Base-by-base conservation (phyloP, 768 basidiomycete species). In the Termitomyces sp. region DNA sequence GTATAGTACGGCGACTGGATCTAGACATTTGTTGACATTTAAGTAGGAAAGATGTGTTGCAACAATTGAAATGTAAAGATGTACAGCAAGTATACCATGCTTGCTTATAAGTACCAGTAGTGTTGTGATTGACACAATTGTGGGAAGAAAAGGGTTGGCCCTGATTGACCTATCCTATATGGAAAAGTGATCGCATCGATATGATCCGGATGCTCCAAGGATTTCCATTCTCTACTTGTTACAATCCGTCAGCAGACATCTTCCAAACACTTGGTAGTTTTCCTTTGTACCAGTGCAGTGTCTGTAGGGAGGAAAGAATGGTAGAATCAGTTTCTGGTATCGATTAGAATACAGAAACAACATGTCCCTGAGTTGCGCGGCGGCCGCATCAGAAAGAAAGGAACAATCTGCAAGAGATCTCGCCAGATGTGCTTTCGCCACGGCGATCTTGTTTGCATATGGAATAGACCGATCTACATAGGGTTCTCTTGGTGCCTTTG, bases 351-450 rank as follows among this genome's bases (percentile, higher is more conserved):
- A 32, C 42, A 7, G n/a, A 24, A 18, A 12, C 26, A 46, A 12
- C 18, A 29, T 27, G 14, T 22, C 57, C 52, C 57, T 57, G 53
- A 59, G 37, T 41, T 6, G 3, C 18, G 47, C 41, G 48, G 52
- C 37, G 42, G 49, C 43, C 48, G 53, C 57, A 61, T 61, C 60
- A 61, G 54, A 61, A 41, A 26, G 26, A 34, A n/a, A 56, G 57
- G 60, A 20, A 59, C 60, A 43, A 56, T 59, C 57, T 55, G 53
- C 39, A 37, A 44, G 47, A 48, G 47, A 48, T 27, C 53, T 51
- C 20, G 52, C 32, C 44, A 27, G 16, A 42, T 50, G 16, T 27
- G 13, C 3, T 24, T 20, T 47, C 24, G 37, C 50, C 5, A 58
- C 48, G 47, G 53, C 53, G 56, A 61, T 61, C 60, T 61, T 50